A percentile compares a stretch with the other conserved stretches of the same genome.
Conservation (phyloP, 805 yeast species). For the Ogataea polymorpha region DNA sequence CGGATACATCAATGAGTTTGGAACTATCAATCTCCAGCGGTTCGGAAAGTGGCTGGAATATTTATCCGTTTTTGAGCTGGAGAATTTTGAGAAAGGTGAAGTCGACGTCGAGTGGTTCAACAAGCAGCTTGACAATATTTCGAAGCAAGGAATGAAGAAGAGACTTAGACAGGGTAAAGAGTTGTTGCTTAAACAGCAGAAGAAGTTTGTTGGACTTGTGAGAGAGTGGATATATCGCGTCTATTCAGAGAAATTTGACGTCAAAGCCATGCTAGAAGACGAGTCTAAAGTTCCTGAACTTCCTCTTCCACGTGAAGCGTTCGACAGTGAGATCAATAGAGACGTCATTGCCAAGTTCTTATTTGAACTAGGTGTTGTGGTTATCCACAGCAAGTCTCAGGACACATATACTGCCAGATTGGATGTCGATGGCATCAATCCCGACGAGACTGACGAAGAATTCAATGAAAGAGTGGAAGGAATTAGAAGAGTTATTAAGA, state of each 20-base stretch:
- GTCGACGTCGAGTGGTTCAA: conserved; percentile 92
- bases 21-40: conserved; percentile 73
- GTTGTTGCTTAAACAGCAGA: conserved; percentile 67
- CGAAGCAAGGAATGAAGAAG: conserved; percentile 67
- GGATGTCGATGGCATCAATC: conserved; percentile 73
- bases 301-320: conserved; percentile 45
- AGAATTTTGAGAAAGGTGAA: conserved; percentile 79
- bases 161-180: conserved; percentile 65
- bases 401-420: conserved; percentile 56
- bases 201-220: conserved; percentile 60
- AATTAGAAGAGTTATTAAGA: conserved; percentile 54
- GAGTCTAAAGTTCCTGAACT: conserved; percentile 44
- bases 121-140: conserved; percentile 74
- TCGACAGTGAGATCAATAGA: conserved; percentile 43
- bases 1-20: conserved; percentile 82
- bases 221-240: conserved; percentile 45
- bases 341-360: conserved; percentile 65
- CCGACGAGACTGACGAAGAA: conserved; percentile 66
- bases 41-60: conserved; percentile 72
- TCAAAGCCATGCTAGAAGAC: conserved; percentile 30
- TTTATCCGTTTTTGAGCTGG: conserved; percentile 75
- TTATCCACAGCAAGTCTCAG: conserved; percentile 59
- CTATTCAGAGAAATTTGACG: conserved; percentile 33
- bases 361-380: conserved; percentile 60
- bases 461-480: conserved; percentile 49